Conservation (phyloP, 768 basidiomycete species). For the Amanita polypyramis region DNA sequence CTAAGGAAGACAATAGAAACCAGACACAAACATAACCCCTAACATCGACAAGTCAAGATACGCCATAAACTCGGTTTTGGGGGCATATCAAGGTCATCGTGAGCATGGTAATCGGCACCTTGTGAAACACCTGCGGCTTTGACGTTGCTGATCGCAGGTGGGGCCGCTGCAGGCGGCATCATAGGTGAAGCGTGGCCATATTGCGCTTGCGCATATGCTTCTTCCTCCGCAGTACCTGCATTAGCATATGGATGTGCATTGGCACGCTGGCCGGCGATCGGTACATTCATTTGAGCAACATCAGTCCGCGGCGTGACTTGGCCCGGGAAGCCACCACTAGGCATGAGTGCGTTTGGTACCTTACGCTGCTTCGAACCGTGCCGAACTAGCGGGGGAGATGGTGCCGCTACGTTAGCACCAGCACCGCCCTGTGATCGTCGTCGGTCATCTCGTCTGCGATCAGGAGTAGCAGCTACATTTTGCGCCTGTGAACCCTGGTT, state of each 20-base stretch:
- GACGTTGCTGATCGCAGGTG: constrained; percentile 63
- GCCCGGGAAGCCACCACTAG: constrained; percentile 39
- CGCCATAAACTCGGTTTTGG: constrained; percentile 49
- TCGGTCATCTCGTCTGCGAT: constrained; percentile 59
- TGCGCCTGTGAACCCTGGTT: constrained; percentile 61
- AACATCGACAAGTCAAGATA: constrained; percentile 75
- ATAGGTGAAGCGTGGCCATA: constrained; percentile 81
- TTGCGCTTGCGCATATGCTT: constrained; percentile 45
- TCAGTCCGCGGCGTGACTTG: constrained; percentile 64
- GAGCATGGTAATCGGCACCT: constrained; percentile 46
- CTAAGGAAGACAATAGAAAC: constrained; percentile 12
- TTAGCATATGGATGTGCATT: constrained; percentile 60
- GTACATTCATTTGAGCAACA: constrained; percentile 66
- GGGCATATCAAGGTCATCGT: constrained; percentile 42
- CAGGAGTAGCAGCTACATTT: constrained; percentile 37
- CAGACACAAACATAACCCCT: constrained; percentile 17
- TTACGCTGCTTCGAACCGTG: constrained; percentile 66
- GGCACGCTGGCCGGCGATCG: constrained; percentile 45
- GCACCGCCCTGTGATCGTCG: constrained; percentile 51
- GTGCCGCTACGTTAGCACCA: constrained; percentile 44
- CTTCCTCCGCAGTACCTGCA: constrained; percentile 48
- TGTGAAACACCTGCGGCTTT: constrained; percentile 60
- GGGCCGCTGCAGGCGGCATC: constrained; percentile 61
- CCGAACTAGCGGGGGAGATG: constrained; percentile 72
- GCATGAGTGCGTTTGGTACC: constrained; percentile 47